phyloP scores from a whole-genome alignment of 495 filamentous ascomycete species.

The Aspergillus heteromorphus region DNA sequence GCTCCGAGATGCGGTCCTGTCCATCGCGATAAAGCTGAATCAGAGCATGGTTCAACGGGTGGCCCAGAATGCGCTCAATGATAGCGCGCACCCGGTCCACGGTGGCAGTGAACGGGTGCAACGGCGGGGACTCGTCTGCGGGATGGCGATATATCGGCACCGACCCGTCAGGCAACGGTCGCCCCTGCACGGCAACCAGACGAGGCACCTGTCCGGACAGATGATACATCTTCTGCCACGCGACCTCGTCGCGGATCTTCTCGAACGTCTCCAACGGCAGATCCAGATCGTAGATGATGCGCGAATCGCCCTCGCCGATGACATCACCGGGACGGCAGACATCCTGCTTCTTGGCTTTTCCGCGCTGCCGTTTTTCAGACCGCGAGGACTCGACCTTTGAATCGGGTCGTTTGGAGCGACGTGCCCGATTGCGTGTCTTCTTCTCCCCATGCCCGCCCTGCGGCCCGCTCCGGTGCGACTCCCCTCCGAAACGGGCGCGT shows the following conservation, averaged over 20 bases:
- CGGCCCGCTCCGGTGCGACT: slow-evolving; percentile 3
- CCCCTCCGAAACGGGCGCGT: slow-evolving; percentile 13
- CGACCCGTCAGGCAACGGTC: slow-evolving; percentile 62
- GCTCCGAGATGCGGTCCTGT: slow-evolving; percentile 92
- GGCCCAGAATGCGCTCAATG: slow-evolving; percentile 65
- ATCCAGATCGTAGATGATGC: slow-evolving; percentile 62
- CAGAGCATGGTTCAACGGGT: slow-evolving; percentile 85
- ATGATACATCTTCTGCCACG: slow-evolving; percentile 91
- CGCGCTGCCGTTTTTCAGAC: slow-evolving; percentile 7
- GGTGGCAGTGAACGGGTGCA: slow-evolving; percentile 66
- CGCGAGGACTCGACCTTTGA: slow-evolving; percentile 18
- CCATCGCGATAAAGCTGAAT: slow-evolving; percentile 91
- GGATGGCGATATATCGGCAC: slow-evolving; percentile 93
- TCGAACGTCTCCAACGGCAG: slow-evolving; percentile 59
- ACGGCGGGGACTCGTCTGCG: slow-evolving; percentile 78
- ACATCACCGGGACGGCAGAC: slow-evolving; percentile 26
- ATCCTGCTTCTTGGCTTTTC: slow-evolving; percentile 12
- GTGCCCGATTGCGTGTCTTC: slow-evolving; percentile 24
- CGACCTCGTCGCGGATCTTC: slow-evolving; percentile 67
- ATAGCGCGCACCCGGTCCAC: slow-evolving; percentile 61
- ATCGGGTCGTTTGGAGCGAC: slow-evolving; percentile 30
- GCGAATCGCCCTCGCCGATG: slow-evolving; percentile 76
- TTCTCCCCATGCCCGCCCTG: slow-evolving; percentile 13
- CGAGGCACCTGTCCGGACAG: slow-evolving; percentile 87
- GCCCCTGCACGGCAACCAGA: slow-evolving; percentile 87